Evolutionary conservation across 306 rosid species (phyloP), one percentile per base, ranked within the genome.

Genomic region (Ceratonia siliqua): DNA sequence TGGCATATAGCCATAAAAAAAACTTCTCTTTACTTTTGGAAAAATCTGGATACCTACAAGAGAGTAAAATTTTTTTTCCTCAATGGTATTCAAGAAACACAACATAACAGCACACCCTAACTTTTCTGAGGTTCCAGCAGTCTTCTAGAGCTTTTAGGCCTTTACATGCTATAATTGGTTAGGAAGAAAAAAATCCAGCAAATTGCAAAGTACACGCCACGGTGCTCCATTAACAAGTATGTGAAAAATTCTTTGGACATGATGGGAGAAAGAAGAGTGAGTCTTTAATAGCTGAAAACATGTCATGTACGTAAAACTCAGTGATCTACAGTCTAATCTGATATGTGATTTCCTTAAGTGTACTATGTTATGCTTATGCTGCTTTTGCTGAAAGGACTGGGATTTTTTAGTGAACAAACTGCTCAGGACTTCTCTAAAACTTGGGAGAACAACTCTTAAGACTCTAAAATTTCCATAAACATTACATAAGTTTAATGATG

Each of bases 211-310:
- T n/a, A n/a, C n/a, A n/a, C n/a, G n/a, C n/a, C n/a, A n/a, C n/a
- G n/a, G n/a, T n/a, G n/a, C n/a, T n/a, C n/a, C n/a, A n/a, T n/a
- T n/a, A n/a, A n/a, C n/a, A n/a, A n/a, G n/a, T n/a, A n/a, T n/a
- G n/a, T n/a, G n/a, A n/a, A n/a, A n/a, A n/a, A n/a, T n/a, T n/a
- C 32, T 24, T 62, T 62, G 73, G 25, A 54, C 58, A 62, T 25
- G 50, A 50, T 48, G 13, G n/a, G 42, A 13, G 27, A 63, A 2
- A 45, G 66, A 57, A 65, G 27, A 53, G 24, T 41, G 17, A 25
- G 42, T 74, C 27, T 53, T 13, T 17, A 48, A 6, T 59, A 58
- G 24, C 49, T 32, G 49, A 25, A 18, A 15, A 15, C 42, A 0
- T 36, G 42, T 36, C 0, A 5, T 36, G 42, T 1, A 36, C 42